Base-by-base conservation (phyloP, 441 rosid genomes). In the Euphorbia corollata region DNA sequence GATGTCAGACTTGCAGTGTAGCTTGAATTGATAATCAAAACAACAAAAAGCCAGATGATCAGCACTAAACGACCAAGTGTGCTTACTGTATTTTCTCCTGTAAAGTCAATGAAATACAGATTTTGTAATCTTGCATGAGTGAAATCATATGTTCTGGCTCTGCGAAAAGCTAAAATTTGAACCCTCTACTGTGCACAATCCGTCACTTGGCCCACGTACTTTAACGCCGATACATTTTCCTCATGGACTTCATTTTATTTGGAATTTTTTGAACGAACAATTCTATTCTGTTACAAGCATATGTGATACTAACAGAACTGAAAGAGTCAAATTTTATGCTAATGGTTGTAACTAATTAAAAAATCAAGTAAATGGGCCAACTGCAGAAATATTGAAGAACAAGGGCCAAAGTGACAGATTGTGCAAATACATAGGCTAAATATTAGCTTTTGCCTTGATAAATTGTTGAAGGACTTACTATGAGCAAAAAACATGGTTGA, bases 1-100 rank as follows among this genome's bases (percentile, higher is more conserved):
- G 97, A 93, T 70, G 97, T 91, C 70, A 93, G 84, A 78, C 97
- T 93, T n/a, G 99, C 99, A 9, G 94, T 94, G 72, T 94, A 94
- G 86, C 97, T 94, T n/a, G 96, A 91, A 72, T 78, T 91, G 59
- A 94, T 80, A 63, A 94, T 89, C 71, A 91, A 76, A 70, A 94
- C 95, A 15, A 94, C 96, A 67, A 91, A 93, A 48, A 94, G 90
- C 97, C 97, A 91, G 71, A 94, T 83, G 65, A 94, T 79, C 75
- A 94, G 71, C 73, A 94, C 93, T 48, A 87, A 34, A 30, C 93
- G 91, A 45, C 96, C 95, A 7, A 91, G 91, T 18, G 91, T 68
- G 83, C 97, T 89, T 78, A 81, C 75, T 13, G 93, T 87, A 22
- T 87, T 86, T 78, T 89, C 96, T 79, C 88, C 97, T 93, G 86